Percentiles rank a stretch among this genome's conserved stretches.
Conservation (phyloP, 2,329 filamentous ascomycete genomes). For the Aspergillus pseudoterreus region DNA sequence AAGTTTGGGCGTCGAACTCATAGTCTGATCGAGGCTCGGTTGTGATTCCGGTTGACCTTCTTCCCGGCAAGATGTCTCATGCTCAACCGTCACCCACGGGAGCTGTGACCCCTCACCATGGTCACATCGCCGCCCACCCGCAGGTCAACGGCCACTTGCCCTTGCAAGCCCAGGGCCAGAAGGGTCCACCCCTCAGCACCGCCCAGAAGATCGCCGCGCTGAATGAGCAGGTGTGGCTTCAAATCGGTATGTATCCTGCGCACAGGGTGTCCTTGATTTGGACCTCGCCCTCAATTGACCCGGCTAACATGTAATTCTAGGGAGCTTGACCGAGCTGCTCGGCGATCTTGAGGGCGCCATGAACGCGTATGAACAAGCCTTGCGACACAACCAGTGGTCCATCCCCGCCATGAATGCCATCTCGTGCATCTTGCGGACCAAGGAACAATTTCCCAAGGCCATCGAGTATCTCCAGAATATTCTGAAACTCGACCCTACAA, state of each 20-base stretch:
- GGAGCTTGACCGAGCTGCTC: constrained; percentile 80
- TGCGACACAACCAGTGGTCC: constrained; percentile 83
- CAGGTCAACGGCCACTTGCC: constrained; percentile 55
- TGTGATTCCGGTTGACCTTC: constrained; percentile 7
- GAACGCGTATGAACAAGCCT: constrained; percentile 83
- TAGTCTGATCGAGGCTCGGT: constrained; percentile 7
- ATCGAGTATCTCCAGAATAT: constrained; percentile 91
- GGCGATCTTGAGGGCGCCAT: constrained; percentile 86
- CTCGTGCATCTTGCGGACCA: constrained; percentile 82
- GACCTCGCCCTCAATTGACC: constrained; percentile 2
- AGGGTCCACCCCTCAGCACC: constrained; percentile 58
- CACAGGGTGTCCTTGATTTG: neutral
- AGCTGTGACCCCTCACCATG: constrained; percentile 63
- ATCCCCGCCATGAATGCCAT: constrained; percentile 92
- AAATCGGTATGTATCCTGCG: constrained; percentile 66
- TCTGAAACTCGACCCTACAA: constrained; percentile 79
- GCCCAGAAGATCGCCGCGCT: constrained; percentile 72
- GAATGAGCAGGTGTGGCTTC: constrained; percentile 88
- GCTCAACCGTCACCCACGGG: constrained; percentile 78
- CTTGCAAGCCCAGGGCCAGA: constrained; percentile 49
- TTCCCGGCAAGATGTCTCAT: constrained; percentile 59
- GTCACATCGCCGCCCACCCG: constrained; percentile 30
- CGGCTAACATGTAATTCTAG: constrained; percentile 44
- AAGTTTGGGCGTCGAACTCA: constrained; percentile 14
- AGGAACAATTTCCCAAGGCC: constrained; percentile 90